Percentiles rank a stretch among this genome's conserved stretches.
Evolutionary conservation across 2,329 filamentous ascomycete genomes (phyloP).

Genomic region (Colletotrichum cuscutae): DNA sequence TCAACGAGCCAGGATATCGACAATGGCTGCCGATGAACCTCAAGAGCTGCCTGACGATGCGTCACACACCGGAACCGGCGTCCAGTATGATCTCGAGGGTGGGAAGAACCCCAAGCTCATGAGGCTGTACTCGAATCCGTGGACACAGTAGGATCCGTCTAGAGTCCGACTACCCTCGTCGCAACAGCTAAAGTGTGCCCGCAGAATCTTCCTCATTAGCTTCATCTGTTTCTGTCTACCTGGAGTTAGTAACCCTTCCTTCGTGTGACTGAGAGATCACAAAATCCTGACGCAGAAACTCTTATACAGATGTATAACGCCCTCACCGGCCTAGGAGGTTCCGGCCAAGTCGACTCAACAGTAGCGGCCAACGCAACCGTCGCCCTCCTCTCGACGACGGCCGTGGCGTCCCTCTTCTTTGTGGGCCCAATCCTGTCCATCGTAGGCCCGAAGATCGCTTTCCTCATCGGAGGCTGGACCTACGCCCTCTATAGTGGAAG

Average conservation of each 20-base stretch:
- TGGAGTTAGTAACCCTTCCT: constrained; percentile 45
- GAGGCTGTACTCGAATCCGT: constrained; percentile 52
- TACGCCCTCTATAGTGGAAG: constrained; percentile 57
- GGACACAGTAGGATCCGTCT: constrained; percentile 48
- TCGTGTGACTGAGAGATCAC: background rate
- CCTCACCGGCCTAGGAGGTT: constrained; percentile 55
- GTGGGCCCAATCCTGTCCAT: constrained; percentile 55
- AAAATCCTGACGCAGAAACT: background rate
- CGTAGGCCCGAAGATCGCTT: constrained; percentile 53
- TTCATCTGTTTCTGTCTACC: constrained; percentile 61
- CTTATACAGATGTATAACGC: constrained; percentile 57
- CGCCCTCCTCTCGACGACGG: constrained; percentile 53
- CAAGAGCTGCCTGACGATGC: background rate
- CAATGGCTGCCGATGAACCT: background rate
- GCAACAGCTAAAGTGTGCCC: background rate
- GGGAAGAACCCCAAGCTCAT: constrained; percentile 36
- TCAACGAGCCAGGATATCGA: background rate
- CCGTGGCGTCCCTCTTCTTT: constrained; percentile 54
- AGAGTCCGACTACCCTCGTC: background rate
- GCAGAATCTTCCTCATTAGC: constrained; percentile 54
- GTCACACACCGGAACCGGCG: background rate
- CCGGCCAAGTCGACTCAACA: constrained; percentile 55
- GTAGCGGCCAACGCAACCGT: constrained; percentile 58
- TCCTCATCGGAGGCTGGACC: constrained; percentile 56
- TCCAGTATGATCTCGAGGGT: background rate